phyloP scores from a whole-genome alignment of 202 grass and related monocot genomes.

The Schoenoplectus tabernaemontani region DNA sequence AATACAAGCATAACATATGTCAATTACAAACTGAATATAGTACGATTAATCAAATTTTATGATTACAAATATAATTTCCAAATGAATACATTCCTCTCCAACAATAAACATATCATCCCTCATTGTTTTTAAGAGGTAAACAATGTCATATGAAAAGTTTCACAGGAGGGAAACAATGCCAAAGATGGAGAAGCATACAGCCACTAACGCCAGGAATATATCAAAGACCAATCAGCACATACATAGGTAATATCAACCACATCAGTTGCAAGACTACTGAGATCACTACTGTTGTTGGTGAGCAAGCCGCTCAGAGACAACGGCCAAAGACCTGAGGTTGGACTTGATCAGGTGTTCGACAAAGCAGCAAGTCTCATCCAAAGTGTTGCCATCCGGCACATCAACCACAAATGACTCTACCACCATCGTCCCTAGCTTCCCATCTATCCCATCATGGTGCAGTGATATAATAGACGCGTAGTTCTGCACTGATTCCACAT shows the following conservation, averaged over 20 bases:
- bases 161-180: neutral
- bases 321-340: constrained; percentile 64
- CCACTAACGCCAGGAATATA: neutral
- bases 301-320: constrained; percentile 49
- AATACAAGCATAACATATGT: neutral
- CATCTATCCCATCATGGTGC: constrained; percentile 68
- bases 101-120: neutral
- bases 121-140: neutral
- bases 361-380: constrained; percentile 76
- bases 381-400: constrained; percentile 74
- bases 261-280: neutral
- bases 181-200: no score
- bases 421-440: constrained; percentile 58
- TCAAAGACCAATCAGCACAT: neutral
- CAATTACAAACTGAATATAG: neutral
- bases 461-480: constrained; percentile 79
- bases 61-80: neutral
- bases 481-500: constrained; percentile 41
- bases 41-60: neutral
- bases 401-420: constrained; percentile 84
- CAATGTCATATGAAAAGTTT: neutral
- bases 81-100: neutral
- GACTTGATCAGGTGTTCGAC: constrained; percentile 80
- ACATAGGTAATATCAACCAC: neutral
- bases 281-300: neutral